phyloP scores from a whole-genome alignment of 225 moss, liverwort and hornwort genomes.

The Thuidium tamariscinum region DNA sequence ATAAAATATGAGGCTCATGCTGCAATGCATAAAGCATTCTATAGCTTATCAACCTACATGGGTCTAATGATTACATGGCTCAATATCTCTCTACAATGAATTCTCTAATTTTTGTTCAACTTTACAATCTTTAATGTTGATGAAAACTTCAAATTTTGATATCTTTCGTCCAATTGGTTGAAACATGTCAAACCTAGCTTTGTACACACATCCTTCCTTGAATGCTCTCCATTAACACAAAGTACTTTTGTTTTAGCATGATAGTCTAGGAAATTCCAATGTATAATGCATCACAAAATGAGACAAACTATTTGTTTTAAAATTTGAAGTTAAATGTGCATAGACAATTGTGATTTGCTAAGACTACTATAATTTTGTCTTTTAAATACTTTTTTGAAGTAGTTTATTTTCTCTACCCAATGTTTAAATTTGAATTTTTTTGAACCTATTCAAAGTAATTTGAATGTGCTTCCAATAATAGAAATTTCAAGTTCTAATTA shows the following conservation, averaged over 20 bases:
- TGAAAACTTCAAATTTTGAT: too few species aligned
- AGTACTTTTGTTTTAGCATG: rapidly evolving
- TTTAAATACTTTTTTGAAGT: too few species aligned
- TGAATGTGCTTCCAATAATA: not conserved
- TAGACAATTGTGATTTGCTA: rapidly evolving
- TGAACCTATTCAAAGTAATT: not conserved
- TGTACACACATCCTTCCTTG: rapidly evolving
- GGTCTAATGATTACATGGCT: not conserved
- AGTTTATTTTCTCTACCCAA: not conserved
- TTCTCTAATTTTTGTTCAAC: too few species aligned
- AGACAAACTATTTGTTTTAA: not conserved
- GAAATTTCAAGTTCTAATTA: not conserved
- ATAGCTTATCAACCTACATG: not conserved
- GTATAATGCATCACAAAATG: rapidly evolving
- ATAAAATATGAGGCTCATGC: rapidly evolving
- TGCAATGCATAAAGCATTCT: rapidly evolving
- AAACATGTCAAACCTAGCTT: rapidly evolving
- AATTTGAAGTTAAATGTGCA: not conserved
- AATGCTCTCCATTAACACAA: rapidly evolving
- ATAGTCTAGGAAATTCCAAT: rapidly evolving
- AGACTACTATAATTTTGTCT: not conserved
- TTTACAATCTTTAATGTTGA: rapidly evolving
- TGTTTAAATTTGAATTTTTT: not conserved
- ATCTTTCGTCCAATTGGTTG: rapidly evolving
- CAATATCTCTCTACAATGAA: not conserved